phyloP scores from a whole-genome alignment of 331 rosid genomes.

The Rosa hybrid region DNA sequence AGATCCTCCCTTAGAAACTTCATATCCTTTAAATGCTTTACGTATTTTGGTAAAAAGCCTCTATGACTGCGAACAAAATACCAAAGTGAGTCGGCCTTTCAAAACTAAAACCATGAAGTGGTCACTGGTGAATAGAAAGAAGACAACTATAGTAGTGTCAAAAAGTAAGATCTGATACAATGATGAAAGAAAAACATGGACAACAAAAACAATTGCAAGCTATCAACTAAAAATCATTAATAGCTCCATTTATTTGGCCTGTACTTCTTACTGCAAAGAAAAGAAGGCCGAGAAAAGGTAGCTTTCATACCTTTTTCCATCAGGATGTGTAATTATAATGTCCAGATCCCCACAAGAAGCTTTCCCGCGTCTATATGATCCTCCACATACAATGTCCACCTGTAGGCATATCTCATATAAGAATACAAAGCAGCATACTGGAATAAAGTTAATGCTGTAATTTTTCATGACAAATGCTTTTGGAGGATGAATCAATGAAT shows the following conservation, averaged over 20 bases:
- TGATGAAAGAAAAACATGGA: neutral
- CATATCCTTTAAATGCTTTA: slow-evolving; percentile 74
- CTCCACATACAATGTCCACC: slow-evolving; percentile 81
- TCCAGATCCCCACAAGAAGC: slow-evolving; percentile 95
- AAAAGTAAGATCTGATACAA: neutral
- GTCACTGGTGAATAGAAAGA: slow-evolving; percentile 5
- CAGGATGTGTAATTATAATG: slow-evolving; percentile 82
- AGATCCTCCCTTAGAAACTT: slow-evolving; percentile 87
- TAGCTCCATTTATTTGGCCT: neutral
- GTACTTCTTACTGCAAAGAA: neutral
- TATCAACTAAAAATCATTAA: neutral
- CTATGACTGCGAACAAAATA: slow-evolving; percentile 60
- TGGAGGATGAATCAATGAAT: neutral
- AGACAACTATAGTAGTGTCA: neutral
- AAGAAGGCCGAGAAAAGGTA: neutral
- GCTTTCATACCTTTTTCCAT: slow-evolving; percentile 69
- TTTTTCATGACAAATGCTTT: slow-evolving; percentile 20
- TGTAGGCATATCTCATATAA: slow-evolving; percentile 28
- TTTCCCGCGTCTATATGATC: slow-evolving; percentile 92
- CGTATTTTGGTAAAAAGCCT: slow-evolving; percentile 69
- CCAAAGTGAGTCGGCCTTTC: slow-evolving; percentile 24
- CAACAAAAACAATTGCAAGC: neutral
- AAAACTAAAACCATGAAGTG: too few relatives aligned
- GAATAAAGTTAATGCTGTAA: neutral
- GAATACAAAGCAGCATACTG: slow-evolving; percentile 5